Conservation (phyloP, 352 stramenopile genomes). For the Blastocystis sp. region DNA sequence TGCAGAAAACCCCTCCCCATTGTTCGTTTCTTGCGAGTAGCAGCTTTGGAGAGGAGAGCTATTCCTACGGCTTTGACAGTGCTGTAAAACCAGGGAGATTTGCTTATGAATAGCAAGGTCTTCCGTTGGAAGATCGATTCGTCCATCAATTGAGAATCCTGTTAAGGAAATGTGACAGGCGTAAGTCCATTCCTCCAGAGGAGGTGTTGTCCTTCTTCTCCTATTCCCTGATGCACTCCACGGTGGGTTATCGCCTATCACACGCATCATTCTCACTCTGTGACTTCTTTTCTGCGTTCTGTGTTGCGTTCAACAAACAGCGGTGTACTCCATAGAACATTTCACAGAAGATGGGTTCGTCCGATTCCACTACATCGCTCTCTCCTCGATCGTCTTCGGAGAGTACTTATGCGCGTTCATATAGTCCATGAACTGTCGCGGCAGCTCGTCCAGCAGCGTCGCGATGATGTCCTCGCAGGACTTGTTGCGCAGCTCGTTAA, state of each 20-base stretch:
- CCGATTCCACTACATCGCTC: too few species aligned
- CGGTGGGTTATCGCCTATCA: not conserved
- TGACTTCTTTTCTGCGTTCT: slow-evolving; percentile 19
- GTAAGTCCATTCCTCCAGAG: not conserved
- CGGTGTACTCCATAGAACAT: slow-evolving; percentile 2
- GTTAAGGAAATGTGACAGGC: not conserved
- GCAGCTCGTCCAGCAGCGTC: slow-evolving; percentile 37
- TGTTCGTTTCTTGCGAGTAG: slow-evolving; percentile 44
- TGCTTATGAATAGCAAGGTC: not conserved
- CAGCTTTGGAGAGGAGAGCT: slow-evolving; percentile 50
- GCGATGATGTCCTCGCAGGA: slow-evolving; percentile 56
- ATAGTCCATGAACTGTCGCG: slow-evolving; percentile 62
- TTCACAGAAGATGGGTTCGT: too few species aligned
- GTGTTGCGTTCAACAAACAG: slow-evolving; percentile 17
- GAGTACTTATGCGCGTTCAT: slow-evolving; percentile 44
- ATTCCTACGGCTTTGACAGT: slow-evolving; percentile 42
- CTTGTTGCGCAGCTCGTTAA: slow-evolving; percentile 54
- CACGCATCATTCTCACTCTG: not conserved
- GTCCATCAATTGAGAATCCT: not conserved
- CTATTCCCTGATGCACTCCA: not conserved
- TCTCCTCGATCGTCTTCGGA: slow-evolving; percentile 23
- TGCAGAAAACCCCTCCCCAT: not conserved
- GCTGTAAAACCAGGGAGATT: not conserved
- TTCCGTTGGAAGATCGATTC: slow-evolving; percentile 44
- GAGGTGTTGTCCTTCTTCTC: not conserved